Evolutionary conservation across 208 protist genomes (phyloP), one percentile per base, ranked within the genome.

Genomic region (Trypanosoma congolense): DNA sequence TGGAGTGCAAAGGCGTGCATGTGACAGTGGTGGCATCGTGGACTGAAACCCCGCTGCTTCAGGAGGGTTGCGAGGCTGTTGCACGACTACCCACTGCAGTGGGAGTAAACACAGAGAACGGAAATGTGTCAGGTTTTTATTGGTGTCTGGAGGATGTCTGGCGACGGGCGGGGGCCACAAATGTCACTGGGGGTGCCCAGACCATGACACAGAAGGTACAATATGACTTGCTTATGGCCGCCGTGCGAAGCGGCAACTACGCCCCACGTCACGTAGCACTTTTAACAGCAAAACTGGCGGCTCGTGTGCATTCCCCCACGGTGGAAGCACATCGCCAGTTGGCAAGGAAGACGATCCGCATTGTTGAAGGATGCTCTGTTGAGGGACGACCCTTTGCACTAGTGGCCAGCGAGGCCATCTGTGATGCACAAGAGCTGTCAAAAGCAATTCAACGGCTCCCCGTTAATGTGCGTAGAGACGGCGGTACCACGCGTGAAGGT

Each of bases 301-400:
- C 75, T 0, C 74, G 82, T 6, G 30, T 76, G 24, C 74, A 80
- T 56, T 83, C 82, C 2, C 82, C 82, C 2, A 70, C 65, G 0
- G 77, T 90, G 25, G 77, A 77, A 46, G 75, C 77, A 31, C 82
- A 90, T 54, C 79, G 80, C 64, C 47, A 66, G 14, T 64, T 85
- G n/a, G 62, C 72, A 0, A 56, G 64, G 4, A 64, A 29, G 24
- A 58, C 73, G 14, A 26, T 51, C 5, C 1, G 30, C 41, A 41
- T 45, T 19, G 14, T n/a, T 18, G 65, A 33, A 16, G 65, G 52
- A 9, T 63, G 58, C 40, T 45, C 65, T 4, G 33, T 8, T 14
- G 53, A 65, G 33, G 52, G 58, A 4, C 33, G 57, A 19, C 46
- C 58, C 16, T 63, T 71, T 60, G 65, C 40, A 18, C 22, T 71